Evolutionary conservation across 1,139 yeast species (phyloP).

Genomic region (Kodamaea suecica): DNA sequence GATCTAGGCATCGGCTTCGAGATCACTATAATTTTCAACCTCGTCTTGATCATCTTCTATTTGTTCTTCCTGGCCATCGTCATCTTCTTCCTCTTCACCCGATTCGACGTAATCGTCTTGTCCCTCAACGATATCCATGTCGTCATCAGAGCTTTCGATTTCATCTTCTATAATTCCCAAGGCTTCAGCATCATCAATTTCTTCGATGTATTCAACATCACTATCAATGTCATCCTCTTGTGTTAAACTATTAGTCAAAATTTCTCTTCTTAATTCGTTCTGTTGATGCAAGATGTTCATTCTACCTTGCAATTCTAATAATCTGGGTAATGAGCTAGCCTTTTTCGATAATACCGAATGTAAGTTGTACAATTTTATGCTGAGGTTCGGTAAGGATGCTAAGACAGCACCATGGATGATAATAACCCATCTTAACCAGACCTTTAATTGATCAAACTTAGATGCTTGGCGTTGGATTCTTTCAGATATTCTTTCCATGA

Average conservation of each 20-base stretch:
- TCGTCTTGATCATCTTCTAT: slow-evolving; percentile 22
- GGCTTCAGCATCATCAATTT: slow-evolving; percentile 36
- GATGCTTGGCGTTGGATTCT: slow-evolving; percentile 63
- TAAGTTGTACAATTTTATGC: slow-evolving; percentile 66
- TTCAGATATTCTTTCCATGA: slow-evolving; percentile 82
- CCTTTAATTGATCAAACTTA: slow-evolving; percentile 71
- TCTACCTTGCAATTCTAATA: slow-evolving; percentile 81
- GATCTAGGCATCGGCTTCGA: slow-evolving; percentile 23
- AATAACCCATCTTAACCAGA: slow-evolving; percentile 93
- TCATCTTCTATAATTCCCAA: slow-evolving; percentile 24
- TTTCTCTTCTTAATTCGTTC: slow-evolving; percentile 61
- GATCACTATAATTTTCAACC: slow-evolving; percentile 30
- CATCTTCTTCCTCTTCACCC: slow-evolving; percentile 17
- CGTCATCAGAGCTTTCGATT: slow-evolving; percentile 19
- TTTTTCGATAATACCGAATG: slow-evolving; percentile 75
- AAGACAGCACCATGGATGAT: slow-evolving; percentile 84
- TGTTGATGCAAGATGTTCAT: slow-evolving; percentile 71
- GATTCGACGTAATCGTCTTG: slow-evolving; percentile 18
- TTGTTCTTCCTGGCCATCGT: too few species aligned
- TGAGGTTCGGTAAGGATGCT: slow-evolving; percentile 66
- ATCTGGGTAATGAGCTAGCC: slow-evolving; percentile 71
- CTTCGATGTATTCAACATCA: slow-evolving; percentile 43
- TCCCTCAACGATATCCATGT: slow-evolving; percentile 19
- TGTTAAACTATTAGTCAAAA: slow-evolving; percentile 24
- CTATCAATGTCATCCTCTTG: slow-evolving; percentile 30